Percentiles rank a stretch among this genome's conserved stretches.
phyloP scores from a whole-genome alignment of 169 alveolate species.

The Theileria parva region DNA sequence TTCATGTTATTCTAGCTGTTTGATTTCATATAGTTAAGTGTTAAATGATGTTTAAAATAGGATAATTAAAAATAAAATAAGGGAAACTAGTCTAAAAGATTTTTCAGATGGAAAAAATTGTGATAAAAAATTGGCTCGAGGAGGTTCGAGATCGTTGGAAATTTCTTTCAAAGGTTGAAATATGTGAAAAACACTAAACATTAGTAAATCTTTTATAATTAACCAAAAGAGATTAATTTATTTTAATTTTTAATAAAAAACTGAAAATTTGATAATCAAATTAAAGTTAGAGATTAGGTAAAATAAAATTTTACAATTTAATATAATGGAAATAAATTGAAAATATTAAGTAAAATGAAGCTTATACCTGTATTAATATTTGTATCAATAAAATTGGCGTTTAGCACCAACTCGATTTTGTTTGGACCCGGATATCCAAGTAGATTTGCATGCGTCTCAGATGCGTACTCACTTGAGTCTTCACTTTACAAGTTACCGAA shows the following conservation, averaged over 20 bases:
- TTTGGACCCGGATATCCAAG: constrained; percentile 56
- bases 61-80: no score
- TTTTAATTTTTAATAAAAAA: no score
- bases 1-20: no score
- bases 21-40: not conserved
- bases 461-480: constrained; percentile 29
- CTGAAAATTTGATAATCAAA: not conserved
- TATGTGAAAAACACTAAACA: not conserved
- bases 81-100: not conserved
- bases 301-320: not conserved
- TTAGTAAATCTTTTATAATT: not conserved
- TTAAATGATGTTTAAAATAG: no score
- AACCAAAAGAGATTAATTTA: not conserved
- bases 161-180: not conserved
- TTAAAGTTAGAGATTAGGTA: not conserved
- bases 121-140: not conserved
- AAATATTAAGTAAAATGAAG: not conserved
- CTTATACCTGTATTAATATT: not conserved
- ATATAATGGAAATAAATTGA: not conserved
- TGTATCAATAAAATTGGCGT: not conserved
- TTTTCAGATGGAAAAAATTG: constrained; percentile 3
- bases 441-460: constrained; percentile 40
- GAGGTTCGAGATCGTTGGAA: not conserved
- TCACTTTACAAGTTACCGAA: constrained; percentile 26
- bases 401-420: constrained; percentile 32